phyloP scores from a whole-genome alignment of 2,329 filamentous ascomycete species.

The Plenodomus tracheiphilus region DNA sequence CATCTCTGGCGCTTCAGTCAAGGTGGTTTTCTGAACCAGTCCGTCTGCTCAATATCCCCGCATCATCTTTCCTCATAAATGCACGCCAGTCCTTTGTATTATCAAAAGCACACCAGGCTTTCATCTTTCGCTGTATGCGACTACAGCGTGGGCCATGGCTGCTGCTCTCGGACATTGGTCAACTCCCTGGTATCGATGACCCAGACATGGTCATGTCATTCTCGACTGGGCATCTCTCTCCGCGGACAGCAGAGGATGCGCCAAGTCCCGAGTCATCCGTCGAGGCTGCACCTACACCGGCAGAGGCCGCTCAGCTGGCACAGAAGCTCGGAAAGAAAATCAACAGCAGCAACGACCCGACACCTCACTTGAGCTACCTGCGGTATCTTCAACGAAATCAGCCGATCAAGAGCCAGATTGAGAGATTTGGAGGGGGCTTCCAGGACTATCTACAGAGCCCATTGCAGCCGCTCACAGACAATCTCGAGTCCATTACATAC shows the following conservation, averaged over 20 bases:
- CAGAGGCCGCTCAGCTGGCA: constrained; percentile 61
- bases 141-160: constrained; percentile 63
- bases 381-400: constrained; percentile 83
- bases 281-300: constrained; percentile 62
- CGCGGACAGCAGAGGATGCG: constrained; percentile 49
- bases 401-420: constrained; percentile 64
- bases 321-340: constrained; percentile 46
- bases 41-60: constrained; percentile 58
- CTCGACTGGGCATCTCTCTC: constrained; percentile 42
- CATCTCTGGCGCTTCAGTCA: constrained; percentile 58
- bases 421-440: constrained; percentile 70
- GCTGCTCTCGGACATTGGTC: constrained; percentile 61
- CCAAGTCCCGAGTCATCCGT: constrained; percentile 29
- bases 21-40: constrained; percentile 68
- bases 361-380: constrained; percentile 77
- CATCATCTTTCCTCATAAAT: constrained; percentile 60
- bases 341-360: constrained; percentile 56
- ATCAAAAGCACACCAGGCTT: constrained; percentile 60
- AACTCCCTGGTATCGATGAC: constrained; percentile 54
- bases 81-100: constrained; percentile 62
- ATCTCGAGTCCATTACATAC: constrained; percentile 95
- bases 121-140: constrained; percentile 61
- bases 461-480: constrained; percentile 91
- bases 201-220: constrained; percentile 43
- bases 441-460: constrained; percentile 97